Conservation (phyloP, 495 filamentous ascomycete genomes). For the Daldinia concentrica region DNA sequence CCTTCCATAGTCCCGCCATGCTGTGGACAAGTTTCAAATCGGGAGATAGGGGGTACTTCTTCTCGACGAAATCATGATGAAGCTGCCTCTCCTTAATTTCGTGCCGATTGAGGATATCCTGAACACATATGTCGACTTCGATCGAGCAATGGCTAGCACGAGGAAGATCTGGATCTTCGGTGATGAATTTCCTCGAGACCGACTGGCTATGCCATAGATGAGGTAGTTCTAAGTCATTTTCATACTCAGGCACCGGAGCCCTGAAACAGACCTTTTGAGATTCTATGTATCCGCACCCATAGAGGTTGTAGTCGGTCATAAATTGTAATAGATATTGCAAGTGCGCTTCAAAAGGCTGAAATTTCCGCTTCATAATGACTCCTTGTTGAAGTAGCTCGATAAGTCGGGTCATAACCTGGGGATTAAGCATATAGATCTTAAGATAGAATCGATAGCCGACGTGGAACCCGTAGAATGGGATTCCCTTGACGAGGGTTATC, state of each 20-base stretch:
- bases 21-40: conserved; percentile 87
- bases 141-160: conserved; percentile 87
- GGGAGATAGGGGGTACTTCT: conserved; percentile 65
- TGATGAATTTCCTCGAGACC: conserved; percentile 56
- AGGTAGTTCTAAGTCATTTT: conserved; percentile 63
- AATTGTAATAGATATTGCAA: conserved; percentile 91
- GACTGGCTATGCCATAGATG: conserved; percentile 85
- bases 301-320: conserved; percentile 98
- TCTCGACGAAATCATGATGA: conserved; percentile 89
- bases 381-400: conserved; percentile 88
- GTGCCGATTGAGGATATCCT: conserved; percentile 86
- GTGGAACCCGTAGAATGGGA: conserved; percentile 95
- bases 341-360: conserved; percentile 95
- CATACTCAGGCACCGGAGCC: conserved; percentile 72
- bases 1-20: conserved; percentile 92
- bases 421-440: conserved; percentile 93
- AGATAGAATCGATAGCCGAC: conserved; percentile 91
- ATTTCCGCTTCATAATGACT: conserved; percentile 77
- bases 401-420: conserved; percentile 79
- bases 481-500: conserved; percentile 89
- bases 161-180: conserved; percentile 69
- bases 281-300: conserved; percentile 86
- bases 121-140: conserved; percentile 87
- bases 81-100: conserved; percentile 76
- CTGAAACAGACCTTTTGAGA: conserved; percentile 71